phyloP scores from a whole-genome alignment of 2,329 filamentous ascomycete genomes.

The Samsoniella hepiali region DNA sequence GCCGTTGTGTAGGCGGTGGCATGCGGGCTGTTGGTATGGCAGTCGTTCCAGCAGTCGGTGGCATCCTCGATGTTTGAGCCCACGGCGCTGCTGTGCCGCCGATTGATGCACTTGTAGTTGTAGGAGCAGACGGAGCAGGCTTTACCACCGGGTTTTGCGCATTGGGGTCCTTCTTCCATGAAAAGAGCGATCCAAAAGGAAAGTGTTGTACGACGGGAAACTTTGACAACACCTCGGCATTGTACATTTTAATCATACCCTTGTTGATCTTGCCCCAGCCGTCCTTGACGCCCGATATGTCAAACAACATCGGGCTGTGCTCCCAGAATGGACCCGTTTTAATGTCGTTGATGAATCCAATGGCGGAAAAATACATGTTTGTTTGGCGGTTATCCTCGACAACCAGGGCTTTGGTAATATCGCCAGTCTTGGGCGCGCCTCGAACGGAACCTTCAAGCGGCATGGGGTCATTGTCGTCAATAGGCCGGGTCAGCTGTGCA shows the following conservation, averaged over 20 bases:
- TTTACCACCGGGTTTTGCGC: constrained; percentile 44
- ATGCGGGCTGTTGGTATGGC: not conserved
- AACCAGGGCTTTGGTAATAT: constrained; percentile 61
- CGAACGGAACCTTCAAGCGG: constrained; percentile 76
- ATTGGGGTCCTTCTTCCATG: constrained; percentile 67
- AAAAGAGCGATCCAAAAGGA: constrained; percentile 75
- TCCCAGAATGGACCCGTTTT: constrained; percentile 97
- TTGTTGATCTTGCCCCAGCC: constrained; percentile 99
- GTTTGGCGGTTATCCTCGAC: constrained; percentile 62
- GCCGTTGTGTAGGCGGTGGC: constrained; percentile 5
- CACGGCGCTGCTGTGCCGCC: constrained; percentile 29
- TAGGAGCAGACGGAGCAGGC: constrained; percentile 37
- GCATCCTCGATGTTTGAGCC: constrained; percentile 38
- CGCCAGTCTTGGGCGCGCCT: constrained; percentile 66
- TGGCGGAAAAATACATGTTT: constrained; percentile 91
- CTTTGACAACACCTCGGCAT: constrained; percentile 91
- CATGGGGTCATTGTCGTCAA: constrained; percentile 58
- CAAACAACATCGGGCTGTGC: constrained; percentile 89
- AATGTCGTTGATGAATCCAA: constrained; percentile 96
- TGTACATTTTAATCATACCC: constrained; percentile 99
- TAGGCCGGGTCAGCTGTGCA: constrained; percentile 78
- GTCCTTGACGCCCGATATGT: constrained; percentile 84
- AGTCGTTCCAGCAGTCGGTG: constrained; percentile 27
- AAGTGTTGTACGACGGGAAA: constrained; percentile 99
- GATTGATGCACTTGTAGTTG: constrained; percentile 36